phyloP scores from a whole-genome alignment of 768 basidiomycete species.

The Asterophora lycoperdoides region DNA sequence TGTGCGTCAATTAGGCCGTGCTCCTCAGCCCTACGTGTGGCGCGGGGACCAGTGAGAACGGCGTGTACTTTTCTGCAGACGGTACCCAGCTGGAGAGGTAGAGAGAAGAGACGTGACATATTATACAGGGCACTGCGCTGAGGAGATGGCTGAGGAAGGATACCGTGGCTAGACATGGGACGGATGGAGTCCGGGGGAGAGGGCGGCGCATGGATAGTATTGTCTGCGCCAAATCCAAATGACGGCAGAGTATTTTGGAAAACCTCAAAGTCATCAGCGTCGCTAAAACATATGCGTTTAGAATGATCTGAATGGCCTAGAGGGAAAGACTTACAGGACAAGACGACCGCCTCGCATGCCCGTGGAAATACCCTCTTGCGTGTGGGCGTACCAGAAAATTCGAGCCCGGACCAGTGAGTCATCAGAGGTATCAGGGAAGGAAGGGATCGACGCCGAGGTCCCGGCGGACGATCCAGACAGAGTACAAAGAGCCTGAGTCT shows the following conservation, averaged over 20 bases:
- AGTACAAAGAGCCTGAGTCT: constrained; percentile 73
- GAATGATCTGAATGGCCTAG: not conserved
- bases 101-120: constrained; percentile 56
- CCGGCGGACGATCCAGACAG: constrained; percentile 35
- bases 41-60: constrained; percentile 74
- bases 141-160: constrained; percentile 5
- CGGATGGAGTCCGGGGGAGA: constrained; percentile 14
- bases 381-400: constrained; percentile 87
- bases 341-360: constrained; percentile 84
- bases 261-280: constrained; percentile 68
- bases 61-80: constrained; percentile 77
- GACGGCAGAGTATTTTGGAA: constrained; percentile 65
- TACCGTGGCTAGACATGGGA: constrained; percentile 15
- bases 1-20: constrained; percentile 56
- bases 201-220: constrained; percentile 6
- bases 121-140: constrained; percentile 39
- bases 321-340: constrained; percentile 52
- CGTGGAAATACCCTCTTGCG: constrained; percentile 78
- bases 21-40: constrained; percentile 51
- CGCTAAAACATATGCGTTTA: constrained; percentile 32
- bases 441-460: constrained; percentile 22
- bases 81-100: constrained; percentile 70
- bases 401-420: constrained; percentile 67
- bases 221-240: constrained; percentile 26
- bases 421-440: constrained; percentile 48